Base-by-base conservation (phyloP, 371 early-diverging fungal species). In the Syncephalastrum monosporum region DNA sequence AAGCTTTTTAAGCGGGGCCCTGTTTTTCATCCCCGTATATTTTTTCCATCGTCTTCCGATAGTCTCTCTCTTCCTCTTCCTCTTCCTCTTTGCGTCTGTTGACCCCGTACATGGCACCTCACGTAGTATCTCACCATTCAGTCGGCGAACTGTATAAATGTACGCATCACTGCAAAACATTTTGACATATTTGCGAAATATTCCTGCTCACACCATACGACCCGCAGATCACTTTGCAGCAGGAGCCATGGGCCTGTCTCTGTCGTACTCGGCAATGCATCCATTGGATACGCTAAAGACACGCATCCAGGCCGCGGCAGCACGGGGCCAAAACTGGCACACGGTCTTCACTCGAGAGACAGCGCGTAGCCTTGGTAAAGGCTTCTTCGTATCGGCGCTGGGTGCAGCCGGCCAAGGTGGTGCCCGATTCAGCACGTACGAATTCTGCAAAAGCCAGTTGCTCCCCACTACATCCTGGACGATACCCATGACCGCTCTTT, bases 321-420 rank as follows among this genome's bases (percentile, higher is more conserved):
- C 72, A 7, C 71, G 72, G 17, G 63, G 69, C 10, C 54, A 60
- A 16, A 47, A 48, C 33, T 74, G 79, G 75, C 76, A 69, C 15
- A 59, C 75, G 19, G 68, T 83, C 24, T 80, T 85, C 42, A 74
- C 83, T 15, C 69, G 77, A 24, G 77, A 81, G 17, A 83, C 79
- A 0, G 64, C 74, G 7, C 75, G 78, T 8, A 68, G 78, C 42
- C 77, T 91, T 23, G 77, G 84, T 23, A 79, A 82, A 58, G 91
- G 91, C 0, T 90, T 91, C 64, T 65, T 83, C 52, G 76, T 85
- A 14, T 83, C 84, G 48, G 86, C 87, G 5, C 58, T 86, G 21
- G 88, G 88, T 38, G 90, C 91, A 15, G 90, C 84, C 27, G 83
- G 86, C 3, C 90, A 89, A 79, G 91, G 91, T 14, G 90, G 90